Evolutionary conservation across 2,329 filamentous ascomycete genomes (phyloP), one percentile per base, ranked within the genome.

Genomic region (Pseudophaeomoniella oleicola): DNA sequence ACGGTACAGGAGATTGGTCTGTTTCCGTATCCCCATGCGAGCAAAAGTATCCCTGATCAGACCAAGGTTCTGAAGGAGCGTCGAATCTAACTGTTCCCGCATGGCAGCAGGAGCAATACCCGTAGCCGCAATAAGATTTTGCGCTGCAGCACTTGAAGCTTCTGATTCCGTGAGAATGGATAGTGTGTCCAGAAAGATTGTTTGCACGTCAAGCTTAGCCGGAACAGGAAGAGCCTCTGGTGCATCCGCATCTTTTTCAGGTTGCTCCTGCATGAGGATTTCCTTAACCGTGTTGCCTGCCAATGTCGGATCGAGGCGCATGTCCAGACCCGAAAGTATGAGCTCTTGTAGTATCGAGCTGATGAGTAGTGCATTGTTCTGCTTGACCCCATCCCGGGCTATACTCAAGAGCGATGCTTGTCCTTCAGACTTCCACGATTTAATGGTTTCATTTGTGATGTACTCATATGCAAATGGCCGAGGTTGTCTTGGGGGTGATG

Each of bases 1-100:
- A 41, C 87, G 80, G 56, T 98, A 98, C 1, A 98, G 71, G 3
- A 90, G 68, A 49, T 94, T 93, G 5, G 90, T 98, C 34, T 87
- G 82, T 51, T 92, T 86, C 38, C 88, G 78, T 45, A 94, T 86
- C 12, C 81, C 80, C 53, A 90, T 75, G 46, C 79, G 79, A 39
- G 72, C 67, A 55, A 96, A 98, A 4, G 79, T 88, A n/a, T 80
- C 75, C 35, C 86, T 75, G 34, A 94, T 83, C 31, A 98, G 66
- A 6, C 81, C 81, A 11, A 94, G 63, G 17, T 79, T 71, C 49
- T 81, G 74, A 9, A 96, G 64, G 5, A 92, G 61, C 13, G 76
- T 68, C 4, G 76, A 75, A 46, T 98, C 90, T n/a, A 98, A 71
- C 44, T 86, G 74, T 42, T 81, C 72, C 38, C 88, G 82, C 69